These are phyloP conservation scores for Pestalotiopsis sp. DNA, from an alignment of 2,329 filamentous ascomycete species.

Conservation along the genomic window DNA sequence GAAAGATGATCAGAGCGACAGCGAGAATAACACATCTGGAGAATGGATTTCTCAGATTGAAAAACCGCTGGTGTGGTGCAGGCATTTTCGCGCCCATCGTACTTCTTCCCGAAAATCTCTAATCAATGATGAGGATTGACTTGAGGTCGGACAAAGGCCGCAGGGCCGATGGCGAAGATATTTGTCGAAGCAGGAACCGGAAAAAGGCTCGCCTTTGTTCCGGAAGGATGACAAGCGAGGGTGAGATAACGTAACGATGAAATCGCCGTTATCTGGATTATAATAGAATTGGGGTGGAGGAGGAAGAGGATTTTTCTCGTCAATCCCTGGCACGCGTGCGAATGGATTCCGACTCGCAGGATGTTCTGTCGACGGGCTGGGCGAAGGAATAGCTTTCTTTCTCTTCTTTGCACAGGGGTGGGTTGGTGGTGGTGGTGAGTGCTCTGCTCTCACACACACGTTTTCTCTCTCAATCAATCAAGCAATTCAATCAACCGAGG, in stretches of 20 bases:
- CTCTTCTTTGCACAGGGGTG: not conserved
- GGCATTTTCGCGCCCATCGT: conserved; percentile 43
- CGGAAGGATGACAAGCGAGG: conserved; percentile 6
- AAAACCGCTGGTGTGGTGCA: conserved; percentile 41
- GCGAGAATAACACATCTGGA: conserved; percentile 47
- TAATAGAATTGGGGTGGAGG: not conserved
- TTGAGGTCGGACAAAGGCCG: not conserved
- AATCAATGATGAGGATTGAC: not conserved
- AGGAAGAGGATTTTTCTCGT: not conserved
- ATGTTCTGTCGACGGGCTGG: not conserved
- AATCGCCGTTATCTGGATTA: not conserved
- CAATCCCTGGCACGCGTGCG: not conserved
- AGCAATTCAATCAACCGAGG: not conserved
- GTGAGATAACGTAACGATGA: not conserved
- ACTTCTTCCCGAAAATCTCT: conserved; percentile 9
- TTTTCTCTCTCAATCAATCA: no score
- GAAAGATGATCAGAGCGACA: conserved; percentile 43
- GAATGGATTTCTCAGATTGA: conserved; percentile 53
- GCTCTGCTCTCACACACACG: not conserved
- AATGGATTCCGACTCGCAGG: conserved; percentile 1
- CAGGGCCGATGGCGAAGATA: conserved; percentile 19
- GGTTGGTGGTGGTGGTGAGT: not conserved
- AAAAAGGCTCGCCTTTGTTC: conserved; percentile 12
- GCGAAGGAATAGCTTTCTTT: not conserved
- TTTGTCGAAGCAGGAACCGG: conserved; percentile 13